Percentiles rank a stretch among this genome's conserved stretches.
phyloP scores from a whole-genome alignment of 352 stramenopile genomes.

The Globisporangium apiculatum region DNA sequence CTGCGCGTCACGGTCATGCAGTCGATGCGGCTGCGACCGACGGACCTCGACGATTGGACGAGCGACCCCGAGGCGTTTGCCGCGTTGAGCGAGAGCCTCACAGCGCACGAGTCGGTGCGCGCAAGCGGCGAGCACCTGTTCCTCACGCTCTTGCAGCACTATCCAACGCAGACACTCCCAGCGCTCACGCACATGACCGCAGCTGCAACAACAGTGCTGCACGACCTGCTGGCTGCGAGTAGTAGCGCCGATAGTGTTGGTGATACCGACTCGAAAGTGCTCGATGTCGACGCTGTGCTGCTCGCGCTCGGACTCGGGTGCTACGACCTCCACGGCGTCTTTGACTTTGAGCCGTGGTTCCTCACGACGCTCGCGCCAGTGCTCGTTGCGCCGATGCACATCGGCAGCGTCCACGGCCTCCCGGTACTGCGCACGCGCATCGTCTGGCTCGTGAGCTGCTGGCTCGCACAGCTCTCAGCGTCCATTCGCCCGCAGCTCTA shows the following conservation, averaged over 20 bases:
- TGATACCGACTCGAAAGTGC: conserved; percentile 24
- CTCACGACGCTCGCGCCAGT: conserved; percentile 65
- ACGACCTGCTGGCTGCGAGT: conserved; percentile 19
- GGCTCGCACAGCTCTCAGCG: conserved; percentile 73
- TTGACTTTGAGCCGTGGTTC: conserved; percentile 87
- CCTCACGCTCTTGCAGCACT: conserved; percentile 74
- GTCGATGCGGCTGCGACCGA: conserved; percentile 54
- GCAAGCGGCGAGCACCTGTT: conserved; percentile 79
- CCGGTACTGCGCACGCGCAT: conserved; percentile 70
- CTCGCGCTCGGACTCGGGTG: conserved; percentile 74
- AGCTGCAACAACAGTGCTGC: conserved; percentile 37
- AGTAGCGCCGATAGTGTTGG: background rate
- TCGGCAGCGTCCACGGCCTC: conserved; percentile 34
- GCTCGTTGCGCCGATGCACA: conserved; percentile 23
- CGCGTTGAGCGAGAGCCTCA: conserved; percentile 63
- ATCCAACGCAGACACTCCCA: conserved; percentile 57
- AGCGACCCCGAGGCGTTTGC: conserved; percentile 62
- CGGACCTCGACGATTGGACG: conserved; percentile 67
- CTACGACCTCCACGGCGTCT: conserved; percentile 83
- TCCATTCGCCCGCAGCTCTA: conserved; percentile 69
- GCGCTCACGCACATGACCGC: conserved; percentile 63
- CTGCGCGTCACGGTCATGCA: conserved; percentile 69
- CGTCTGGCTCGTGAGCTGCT: conserved; percentile 85
- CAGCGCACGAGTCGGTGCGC: conserved; percentile 71
- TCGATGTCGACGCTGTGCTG: conserved; percentile 75